Evolutionary conservation across 2,329 filamentous ascomycete genomes (phyloP), one percentile per base, ranked within the genome.

Genomic region (Dactylella cylindrospora): DNA sequence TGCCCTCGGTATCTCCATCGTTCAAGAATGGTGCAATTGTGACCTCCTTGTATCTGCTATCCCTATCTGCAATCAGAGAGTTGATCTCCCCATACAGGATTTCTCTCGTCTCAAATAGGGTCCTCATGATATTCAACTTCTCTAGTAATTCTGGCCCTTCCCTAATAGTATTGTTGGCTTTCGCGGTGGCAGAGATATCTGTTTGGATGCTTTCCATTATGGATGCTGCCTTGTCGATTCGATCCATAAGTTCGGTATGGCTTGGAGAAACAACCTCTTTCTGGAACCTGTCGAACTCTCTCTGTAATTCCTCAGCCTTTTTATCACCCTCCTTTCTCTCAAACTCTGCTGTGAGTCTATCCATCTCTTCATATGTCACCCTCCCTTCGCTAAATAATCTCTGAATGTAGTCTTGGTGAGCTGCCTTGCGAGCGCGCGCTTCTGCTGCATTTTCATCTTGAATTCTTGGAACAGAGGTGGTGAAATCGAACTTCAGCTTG

Each of bases 51-150:
- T 95, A 97, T 26, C 88, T 84, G 57, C 90, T 81, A 69, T 95
- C 93, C 45, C 90, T 86, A 71, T 90, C 88, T 15, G 84, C 84
- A 26, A 95, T 80, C 8, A 97, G 76, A 68, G 94, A 87, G 70
- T 89, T 95, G 47, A 91, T 81, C 68, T 89, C 86, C 35, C 88
- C 84, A 74, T 97, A 85, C 6, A 97, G 78, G 39, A 81, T 79
- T 73, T 98, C 93, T n/a, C 90, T 84, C 0, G 87, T 86, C 72
- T 98, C 93, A 68, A 96, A 97, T 6, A 97, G 83, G 90, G 93
- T 97, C 70, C 97, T 98, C 10, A 97, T 78, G 40, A 96, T 80
- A 0, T 91, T 97, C 9, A 98, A 78, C 73, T 95, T 95, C 73
- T 98, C 93, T 2, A 97, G 77, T 0, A 97, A 79, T 73, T 98